phyloP scores from a whole-genome alignment of 2,329 filamentous ascomycete species.

The Esteya vermicola region DNA sequence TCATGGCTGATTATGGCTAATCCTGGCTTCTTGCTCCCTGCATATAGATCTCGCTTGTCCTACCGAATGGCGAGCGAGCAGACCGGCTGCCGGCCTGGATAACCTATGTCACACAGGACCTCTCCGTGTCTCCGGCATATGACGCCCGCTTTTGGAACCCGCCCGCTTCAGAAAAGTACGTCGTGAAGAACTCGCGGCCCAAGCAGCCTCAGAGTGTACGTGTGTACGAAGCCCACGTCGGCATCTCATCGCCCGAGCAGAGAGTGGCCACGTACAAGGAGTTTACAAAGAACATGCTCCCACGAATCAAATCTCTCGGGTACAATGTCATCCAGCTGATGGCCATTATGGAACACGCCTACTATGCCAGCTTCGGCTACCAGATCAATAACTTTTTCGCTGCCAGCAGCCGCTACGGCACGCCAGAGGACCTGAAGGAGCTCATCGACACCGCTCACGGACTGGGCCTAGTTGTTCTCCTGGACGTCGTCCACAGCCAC shows the following conservation, averaged over 20 bases:
- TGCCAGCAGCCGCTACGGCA: conserved; percentile 86
- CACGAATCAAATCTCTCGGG: conserved; percentile 75
- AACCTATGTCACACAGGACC: conserved; percentile 88
- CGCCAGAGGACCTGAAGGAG: conserved; percentile 90
- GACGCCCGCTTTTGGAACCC: conserved; percentile 98
- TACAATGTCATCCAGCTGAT: conserved; percentile 98
- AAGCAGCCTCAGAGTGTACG: conserved; percentile 75
- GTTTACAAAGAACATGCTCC: conserved; percentile 84
- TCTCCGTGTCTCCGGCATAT: conserved; percentile 79
- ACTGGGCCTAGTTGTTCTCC: conserved; percentile 76
- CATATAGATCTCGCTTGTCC: conserved; percentile 65
- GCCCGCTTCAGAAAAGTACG: conserved; percentile 58
- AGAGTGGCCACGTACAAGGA: conserved; percentile 92
- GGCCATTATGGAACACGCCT: conserved; percentile 98
- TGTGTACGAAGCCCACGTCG: conserved; percentile 97
- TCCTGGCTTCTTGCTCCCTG: too few relatives aligned
- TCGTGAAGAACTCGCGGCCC: conserved; percentile 71
- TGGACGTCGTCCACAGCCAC: conserved; percentile 95
- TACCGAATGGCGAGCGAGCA: conserved; percentile 64
- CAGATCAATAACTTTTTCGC: conserved; percentile 99
- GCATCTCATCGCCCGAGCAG: conserved; percentile 84
- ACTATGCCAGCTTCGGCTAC: conserved; percentile 98
- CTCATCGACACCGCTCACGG: conserved; percentile 89
- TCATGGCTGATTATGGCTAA: too few relatives aligned
- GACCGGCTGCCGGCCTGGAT: conserved; percentile 95